A percentile compares a stretch with the other conserved stretches of the same genome.
These are phyloP conservation scores for Triticum dicoccoides DNA, from an alignment of 176 grass and related monocot species.

Conservation along the genomic window DNA sequence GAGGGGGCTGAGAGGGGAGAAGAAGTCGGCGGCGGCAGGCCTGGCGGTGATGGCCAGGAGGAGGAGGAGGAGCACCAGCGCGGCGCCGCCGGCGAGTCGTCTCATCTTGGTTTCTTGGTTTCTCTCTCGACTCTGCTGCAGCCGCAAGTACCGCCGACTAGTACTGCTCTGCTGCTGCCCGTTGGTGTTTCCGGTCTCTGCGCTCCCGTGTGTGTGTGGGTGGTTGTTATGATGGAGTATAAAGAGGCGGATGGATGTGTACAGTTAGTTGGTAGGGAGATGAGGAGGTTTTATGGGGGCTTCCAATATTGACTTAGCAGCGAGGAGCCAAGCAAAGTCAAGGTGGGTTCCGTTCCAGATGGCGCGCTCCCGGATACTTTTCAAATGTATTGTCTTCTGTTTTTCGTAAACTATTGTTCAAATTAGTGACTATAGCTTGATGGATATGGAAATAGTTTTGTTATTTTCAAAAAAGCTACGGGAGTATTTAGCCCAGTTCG, in stretches of 20 bases:
- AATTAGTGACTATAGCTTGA: neutral
- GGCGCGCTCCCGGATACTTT: neutral
- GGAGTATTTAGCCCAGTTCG: too few relatives aligned
- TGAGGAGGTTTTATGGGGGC: slow-evolving; percentile 14
- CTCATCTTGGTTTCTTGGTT: slow-evolving; percentile 7
- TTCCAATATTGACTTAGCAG: slow-evolving; percentile 27
- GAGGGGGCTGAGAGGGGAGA: slow-evolving; percentile 60
- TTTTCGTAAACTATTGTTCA: neutral
- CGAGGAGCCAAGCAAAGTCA: slow-evolving; percentile 11
- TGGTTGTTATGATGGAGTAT: slow-evolving; percentile 32
- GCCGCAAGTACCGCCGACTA: neutral
- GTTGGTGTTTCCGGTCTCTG: neutral
- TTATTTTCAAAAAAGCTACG: too few relatives aligned
- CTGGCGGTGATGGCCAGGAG: neutral
- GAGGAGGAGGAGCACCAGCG: slow-evolving; percentile 18
- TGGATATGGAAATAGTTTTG: too few relatives aligned
- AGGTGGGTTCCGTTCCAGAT: neutral
- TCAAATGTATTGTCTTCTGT: neutral
- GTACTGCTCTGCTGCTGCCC: neutral
- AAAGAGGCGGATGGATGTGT: neutral
- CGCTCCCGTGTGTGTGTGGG: neutral
- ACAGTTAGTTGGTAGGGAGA: slow-evolving; percentile 28
- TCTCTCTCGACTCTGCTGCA: neutral
- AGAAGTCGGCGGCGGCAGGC: slow-evolving; percentile 44
- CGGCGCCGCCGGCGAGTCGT: slow-evolving; percentile 14